Evolutionary conservation across 2,329 filamentous ascomycete species (phyloP).

Genomic region (Coleophoma eucalyptorum): DNA sequence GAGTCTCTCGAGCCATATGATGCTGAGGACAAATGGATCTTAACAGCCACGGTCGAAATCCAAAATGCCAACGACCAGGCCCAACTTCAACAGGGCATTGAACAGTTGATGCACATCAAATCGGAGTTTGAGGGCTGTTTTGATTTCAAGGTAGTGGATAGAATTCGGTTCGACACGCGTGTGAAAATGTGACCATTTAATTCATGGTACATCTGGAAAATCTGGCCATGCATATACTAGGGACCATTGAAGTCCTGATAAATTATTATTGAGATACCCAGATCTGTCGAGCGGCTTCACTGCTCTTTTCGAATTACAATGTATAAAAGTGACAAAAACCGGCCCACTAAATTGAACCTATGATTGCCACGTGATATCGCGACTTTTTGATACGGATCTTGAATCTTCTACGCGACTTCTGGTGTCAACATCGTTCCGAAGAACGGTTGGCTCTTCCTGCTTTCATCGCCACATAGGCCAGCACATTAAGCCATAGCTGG

Average conservation of each 20-base stretch:
- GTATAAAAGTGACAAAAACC: too few species aligned
- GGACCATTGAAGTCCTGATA: too few species aligned
- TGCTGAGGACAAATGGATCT: slow-evolving; percentile 46
- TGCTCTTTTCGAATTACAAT: too few species aligned
- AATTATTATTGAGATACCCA: too few species aligned
- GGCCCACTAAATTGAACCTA: too few species aligned
- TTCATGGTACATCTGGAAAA: background rate
- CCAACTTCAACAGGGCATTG: slow-evolving; percentile 50
- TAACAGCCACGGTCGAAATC: slow-evolving; percentile 50
- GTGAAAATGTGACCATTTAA: slow-evolving; percentile 17
- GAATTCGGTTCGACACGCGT: slow-evolving; percentile 50
- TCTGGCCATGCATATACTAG: background rate
- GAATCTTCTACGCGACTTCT: too few species aligned
- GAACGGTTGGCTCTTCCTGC: too few species aligned
- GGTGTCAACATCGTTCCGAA: too few species aligned
- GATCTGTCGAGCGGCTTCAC: too few species aligned
- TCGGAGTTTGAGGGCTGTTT: slow-evolving; percentile 48
- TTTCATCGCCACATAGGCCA: too few species aligned
- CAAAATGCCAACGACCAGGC: slow-evolving; percentile 50
- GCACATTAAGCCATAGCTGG: background rate
- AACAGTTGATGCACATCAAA: slow-evolving; percentile 43
- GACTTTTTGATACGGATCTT: too few species aligned
- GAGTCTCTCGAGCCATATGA: slow-evolving; percentile 44
- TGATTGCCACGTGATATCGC: too few species aligned
- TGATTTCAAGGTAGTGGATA: slow-evolving; percentile 47